These are phyloP conservation scores for Penicillium macrosclerotiorum DNA, from an alignment of 495 filamentous ascomycete species.

Conservation along the genomic window DNA sequence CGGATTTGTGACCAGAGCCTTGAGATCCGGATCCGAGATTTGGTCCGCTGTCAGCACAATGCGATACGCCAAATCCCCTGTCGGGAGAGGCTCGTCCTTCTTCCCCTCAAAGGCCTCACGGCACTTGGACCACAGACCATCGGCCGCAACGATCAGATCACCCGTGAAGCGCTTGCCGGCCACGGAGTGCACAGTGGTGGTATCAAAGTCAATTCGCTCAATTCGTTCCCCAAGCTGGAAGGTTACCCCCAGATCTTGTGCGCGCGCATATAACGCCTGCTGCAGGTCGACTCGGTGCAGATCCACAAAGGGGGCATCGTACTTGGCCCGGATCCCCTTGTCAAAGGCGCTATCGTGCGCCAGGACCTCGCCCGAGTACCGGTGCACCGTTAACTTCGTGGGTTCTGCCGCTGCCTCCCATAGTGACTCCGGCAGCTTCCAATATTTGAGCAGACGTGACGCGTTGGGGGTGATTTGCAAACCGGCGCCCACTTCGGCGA, in stretches of 20 bases:
- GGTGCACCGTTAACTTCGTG: conserved; percentile 53
- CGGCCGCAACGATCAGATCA: conserved; percentile 58
- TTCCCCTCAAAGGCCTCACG: conserved; percentile 48
- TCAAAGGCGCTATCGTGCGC: conserved; percentile 49
- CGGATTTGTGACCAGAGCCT: conserved; percentile 50
- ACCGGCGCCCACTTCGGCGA: conserved; percentile 55
- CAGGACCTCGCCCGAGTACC: conserved; percentile 53
- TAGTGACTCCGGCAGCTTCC: conserved; percentile 48
- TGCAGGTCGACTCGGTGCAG: conserved; percentile 62
- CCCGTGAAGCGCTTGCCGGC: conserved; percentile 33
- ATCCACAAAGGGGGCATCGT: conserved; percentile 54
- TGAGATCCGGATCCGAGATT: conserved; percentile 45
- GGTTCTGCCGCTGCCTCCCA: conserved; percentile 50
- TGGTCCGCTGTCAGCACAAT: conserved; percentile 54
- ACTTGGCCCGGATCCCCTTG: conserved; percentile 38
- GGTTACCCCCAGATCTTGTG: conserved; percentile 50
- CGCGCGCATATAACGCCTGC: conserved; percentile 48
- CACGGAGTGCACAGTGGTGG: conserved; percentile 23
- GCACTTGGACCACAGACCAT: conserved; percentile 53
- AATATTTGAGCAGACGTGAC: conserved; percentile 51
- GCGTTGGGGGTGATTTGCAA: conserved; percentile 60
- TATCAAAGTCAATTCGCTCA: conserved; percentile 36
- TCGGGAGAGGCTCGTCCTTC: conserved; percentile 48
- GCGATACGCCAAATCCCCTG: conserved; percentile 70
- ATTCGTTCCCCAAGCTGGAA: conserved; percentile 48